Evolutionary conservation across 257 asterid species (phyloP).

Genomic region (Fraxinus pennsylvanica): DNA sequence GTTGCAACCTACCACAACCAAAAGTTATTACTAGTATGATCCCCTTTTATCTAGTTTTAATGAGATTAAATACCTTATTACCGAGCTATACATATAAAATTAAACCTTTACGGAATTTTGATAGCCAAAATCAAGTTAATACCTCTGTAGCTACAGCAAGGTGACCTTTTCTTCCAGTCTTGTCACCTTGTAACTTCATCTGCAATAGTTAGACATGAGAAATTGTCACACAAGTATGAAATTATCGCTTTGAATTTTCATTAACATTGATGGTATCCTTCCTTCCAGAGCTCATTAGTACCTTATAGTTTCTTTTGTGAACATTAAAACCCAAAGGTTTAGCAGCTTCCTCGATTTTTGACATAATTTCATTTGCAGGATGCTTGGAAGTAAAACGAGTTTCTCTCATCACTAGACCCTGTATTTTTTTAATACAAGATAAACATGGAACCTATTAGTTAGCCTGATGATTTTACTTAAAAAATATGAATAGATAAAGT

Average conservation of each 20-base stretch:
- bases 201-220: constrained; percentile 23
- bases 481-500: not conserved
- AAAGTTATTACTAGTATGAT: not conserved
- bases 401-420: constrained; percentile 69
- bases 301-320: constrained; percentile 73
- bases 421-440: constrained; percentile 27
- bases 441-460: not conserved
- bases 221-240: not conserved
- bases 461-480: constrained; percentile 5
- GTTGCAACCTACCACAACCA: not conserved
- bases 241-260: not conserved
- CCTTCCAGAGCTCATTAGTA: constrained; percentile 8
- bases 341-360: constrained; percentile 79
- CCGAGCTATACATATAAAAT: not conserved
- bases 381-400: constrained; percentile 69
- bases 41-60: not conserved
- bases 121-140: constrained; percentile 15
- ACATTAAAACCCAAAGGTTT: constrained; percentile 81
- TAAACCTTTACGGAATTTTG: not conserved
- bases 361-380: constrained; percentile 70
- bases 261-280: not conserved
- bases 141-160: constrained; percentile 89
- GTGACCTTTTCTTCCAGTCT: constrained; percentile 79
- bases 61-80: constrained; percentile 1
- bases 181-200: constrained; percentile 83